Conservation (phyloP, 192 early-diverging fungal species). For the Haplosporangium gracile region DNA sequence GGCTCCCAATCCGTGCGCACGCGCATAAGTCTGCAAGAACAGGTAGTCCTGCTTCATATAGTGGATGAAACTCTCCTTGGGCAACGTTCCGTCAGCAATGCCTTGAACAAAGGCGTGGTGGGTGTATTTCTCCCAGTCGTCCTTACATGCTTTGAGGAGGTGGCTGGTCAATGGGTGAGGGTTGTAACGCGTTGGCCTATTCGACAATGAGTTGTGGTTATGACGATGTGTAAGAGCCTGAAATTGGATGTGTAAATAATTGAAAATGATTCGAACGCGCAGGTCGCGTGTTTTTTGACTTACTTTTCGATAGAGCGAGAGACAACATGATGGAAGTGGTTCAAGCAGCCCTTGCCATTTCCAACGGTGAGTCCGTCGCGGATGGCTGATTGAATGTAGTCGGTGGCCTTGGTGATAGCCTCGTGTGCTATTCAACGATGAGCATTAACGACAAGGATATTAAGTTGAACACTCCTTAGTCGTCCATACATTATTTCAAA, state of each 20-base stretch:
- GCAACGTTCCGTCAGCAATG: conserved; percentile 81
- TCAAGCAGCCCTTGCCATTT: conserved; percentile 78
- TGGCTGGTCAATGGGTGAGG: conserved; percentile 64
- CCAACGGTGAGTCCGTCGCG: conserved; percentile 72
- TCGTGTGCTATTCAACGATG: conserved; percentile 54
- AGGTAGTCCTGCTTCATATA: conserved; percentile 90
- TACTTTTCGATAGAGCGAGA: conserved; percentile 61
- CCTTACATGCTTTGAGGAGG: conserved; percentile 51
- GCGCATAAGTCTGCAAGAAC: conserved; percentile 84
- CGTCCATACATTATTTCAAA: background rate
- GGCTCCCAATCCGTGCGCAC: conserved; percentile 79
- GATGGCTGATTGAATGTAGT: conserved; percentile 78
- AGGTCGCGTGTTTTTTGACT: background rate
- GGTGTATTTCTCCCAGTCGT: conserved; percentile 75
- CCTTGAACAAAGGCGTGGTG: conserved; percentile 82
- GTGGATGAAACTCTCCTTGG: conserved; percentile 76
- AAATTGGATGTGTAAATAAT: background rate
- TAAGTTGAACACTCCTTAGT: background rate
- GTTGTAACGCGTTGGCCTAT: conserved; percentile 58
- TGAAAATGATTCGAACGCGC: background rate
- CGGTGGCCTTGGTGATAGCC: conserved; percentile 68
- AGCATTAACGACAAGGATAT: background rate
- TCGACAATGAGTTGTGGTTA: background rate
- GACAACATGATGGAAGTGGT: conserved; percentile 74
- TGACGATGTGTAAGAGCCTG: background rate